Base-by-base conservation (phyloP, 2,329 filamentous ascomycete genomes). In the Aspergillus viridinutans region DNA sequence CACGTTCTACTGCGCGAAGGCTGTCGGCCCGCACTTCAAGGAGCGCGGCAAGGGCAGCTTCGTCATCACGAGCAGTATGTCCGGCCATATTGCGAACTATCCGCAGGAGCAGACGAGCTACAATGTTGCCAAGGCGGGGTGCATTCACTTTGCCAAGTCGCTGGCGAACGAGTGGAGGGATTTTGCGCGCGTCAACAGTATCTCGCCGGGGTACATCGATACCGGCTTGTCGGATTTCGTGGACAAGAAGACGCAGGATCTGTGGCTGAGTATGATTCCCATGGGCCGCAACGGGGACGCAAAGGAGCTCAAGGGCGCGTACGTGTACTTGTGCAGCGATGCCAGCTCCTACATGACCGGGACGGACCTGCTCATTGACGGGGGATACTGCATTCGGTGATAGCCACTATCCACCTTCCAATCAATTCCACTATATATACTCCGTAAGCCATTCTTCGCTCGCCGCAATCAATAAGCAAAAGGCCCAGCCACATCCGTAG, bases 1-100 rank as follows among this genome's bases (percentile, higher is more conserved):
- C 12, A 86, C 83, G 28, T 90, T 91, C 76, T 85, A 92, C 83
- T 95, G 90, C 61, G 90, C 91, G 26, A 90, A 93, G 78, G 90
- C 90, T 21, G 90, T 90, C n/a, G 92, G 92, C 35, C 83, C 87
- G 55, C 88, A 94, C 76, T 88, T 87, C 81, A 85, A 85, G 74
- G 77, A 86, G 75, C 81, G 83, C 60, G 83, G 84, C 65, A 85
- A 78, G 10, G 86, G 86, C 51, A 84, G 80, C 59, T 82, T 88
- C 70, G 79, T 89, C 74, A 85, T 87, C 72, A 89, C 86, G 42
- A 80, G 85, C n/a, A 84, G 81, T 65, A 88, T 83, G 80, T 79
- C 76, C 4, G 80, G 80, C 12, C 80, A 82, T 65, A 81, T 82
- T 60, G 80, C 76, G 66, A 83, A 82, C 66, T 81, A 72, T 69